These are phyloP conservation scores for Toxoplasma gondii DNA, from an alignment of 169 alveolate species.

Conservation along the genomic window DNA sequence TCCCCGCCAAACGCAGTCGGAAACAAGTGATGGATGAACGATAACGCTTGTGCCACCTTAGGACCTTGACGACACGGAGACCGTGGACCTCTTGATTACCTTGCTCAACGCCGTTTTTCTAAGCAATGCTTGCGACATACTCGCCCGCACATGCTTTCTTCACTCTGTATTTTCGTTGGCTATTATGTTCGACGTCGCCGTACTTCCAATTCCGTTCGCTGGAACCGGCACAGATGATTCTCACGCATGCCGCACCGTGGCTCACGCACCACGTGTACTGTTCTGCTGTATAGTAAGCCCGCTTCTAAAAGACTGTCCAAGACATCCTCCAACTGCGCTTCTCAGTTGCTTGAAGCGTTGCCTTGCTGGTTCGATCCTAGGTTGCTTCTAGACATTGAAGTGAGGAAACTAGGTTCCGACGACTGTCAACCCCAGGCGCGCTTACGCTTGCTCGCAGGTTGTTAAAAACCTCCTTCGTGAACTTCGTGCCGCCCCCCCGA, in stretches of 20 bases:
- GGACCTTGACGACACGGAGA: conserved; percentile 20
- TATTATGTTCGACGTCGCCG: conserved; percentile 10
- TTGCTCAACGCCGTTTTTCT: conserved; percentile 21
- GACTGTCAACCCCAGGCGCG: not conserved
- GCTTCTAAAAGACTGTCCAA: not conserved
- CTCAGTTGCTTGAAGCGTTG: conserved; percentile 1
- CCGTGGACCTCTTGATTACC: not conserved
- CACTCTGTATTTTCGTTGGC: conserved; percentile 23
- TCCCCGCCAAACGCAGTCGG: not conserved
- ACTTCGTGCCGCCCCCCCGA: not conserved
- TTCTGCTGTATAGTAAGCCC: conserved; percentile 3
- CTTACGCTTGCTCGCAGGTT: not conserved
- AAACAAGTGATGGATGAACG: not conserved
- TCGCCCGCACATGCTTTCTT: conserved; percentile 36
- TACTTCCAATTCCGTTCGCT: not conserved
- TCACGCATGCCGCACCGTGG: not conserved
- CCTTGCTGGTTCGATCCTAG: conserved; percentile 27
- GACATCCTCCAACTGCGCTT: not conserved
- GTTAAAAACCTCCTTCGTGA: not conserved
- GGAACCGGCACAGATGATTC: not conserved
- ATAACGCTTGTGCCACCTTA: not conserved
- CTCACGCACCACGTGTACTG: not conserved
- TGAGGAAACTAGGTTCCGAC: not conserved
- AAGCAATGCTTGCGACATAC: not conserved
- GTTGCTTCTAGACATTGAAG: conserved; percentile 23